Conservation (phyloP, 2,329 filamentous ascomycete genomes). For the Microsporum ferrugineum region DNA sequence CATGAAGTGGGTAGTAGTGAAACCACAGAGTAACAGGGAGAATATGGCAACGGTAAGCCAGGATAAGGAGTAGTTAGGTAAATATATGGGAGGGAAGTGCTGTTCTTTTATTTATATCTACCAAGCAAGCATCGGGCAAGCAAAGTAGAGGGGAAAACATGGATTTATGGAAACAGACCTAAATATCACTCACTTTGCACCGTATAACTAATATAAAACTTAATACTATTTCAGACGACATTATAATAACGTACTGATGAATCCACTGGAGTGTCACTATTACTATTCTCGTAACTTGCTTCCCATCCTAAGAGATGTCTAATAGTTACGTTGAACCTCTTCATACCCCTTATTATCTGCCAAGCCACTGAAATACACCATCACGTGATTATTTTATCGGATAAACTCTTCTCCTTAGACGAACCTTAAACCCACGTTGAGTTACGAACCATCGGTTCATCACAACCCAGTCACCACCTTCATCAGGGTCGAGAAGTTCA, state of each 20-base stretch:
- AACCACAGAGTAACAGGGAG: slow-evolving; percentile 4
- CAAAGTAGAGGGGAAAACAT: no score
- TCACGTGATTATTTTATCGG: neutral
- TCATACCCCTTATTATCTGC: neutral
- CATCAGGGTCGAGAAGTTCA: neutral
- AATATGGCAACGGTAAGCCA: neutral
- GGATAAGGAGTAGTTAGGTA: neutral
- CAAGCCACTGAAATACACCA: neutral
- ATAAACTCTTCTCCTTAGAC: slow-evolving; percentile 1
- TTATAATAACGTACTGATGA: no score
- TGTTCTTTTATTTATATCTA: neutral
- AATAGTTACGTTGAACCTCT: no score
- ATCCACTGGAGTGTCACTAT: no score
- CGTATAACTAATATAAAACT: no score
- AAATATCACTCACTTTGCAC: no score
- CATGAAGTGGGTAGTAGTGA: slow-evolving; percentile 23
- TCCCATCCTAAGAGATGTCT: no score
- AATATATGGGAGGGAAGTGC: neutral
- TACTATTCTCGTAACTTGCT: no score
- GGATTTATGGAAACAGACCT: no score
- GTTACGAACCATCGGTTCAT: slow-evolving; percentile 5
- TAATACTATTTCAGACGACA: no score
- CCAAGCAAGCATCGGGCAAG: neutral
- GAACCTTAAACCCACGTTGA: slow-evolving; percentile 3
- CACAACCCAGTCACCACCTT: slow-evolving; percentile 5